These are phyloP conservation scores for Cyclotella cryptica DNA, from an alignment of 108 stramenopile species.

Conservation along the genomic window DNA sequence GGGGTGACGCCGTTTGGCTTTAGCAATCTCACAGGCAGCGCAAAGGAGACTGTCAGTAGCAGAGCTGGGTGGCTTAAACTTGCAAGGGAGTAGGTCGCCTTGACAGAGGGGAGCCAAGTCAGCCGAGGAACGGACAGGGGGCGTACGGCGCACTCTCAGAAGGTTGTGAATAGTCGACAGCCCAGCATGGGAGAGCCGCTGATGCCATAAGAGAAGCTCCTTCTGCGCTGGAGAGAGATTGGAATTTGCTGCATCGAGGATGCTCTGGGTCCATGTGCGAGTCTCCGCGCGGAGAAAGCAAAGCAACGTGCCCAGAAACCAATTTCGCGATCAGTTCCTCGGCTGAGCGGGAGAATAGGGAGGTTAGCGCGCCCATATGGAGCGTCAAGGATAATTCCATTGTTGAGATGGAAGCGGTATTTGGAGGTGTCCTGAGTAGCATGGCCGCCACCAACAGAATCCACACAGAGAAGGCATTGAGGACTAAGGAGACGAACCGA, in stretches of 20 bases:
- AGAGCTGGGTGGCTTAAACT: too few species aligned
- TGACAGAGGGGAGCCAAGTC: neutral
- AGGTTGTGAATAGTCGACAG: neutral
- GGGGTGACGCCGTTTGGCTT: neutral
- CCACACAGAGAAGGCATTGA: neutral
- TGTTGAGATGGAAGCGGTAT: neutral
- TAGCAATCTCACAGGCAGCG: neutral
- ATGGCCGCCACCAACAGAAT: neutral
- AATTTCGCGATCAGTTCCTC: too few species aligned
- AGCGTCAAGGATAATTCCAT: too few species aligned
- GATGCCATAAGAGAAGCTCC: neutral
- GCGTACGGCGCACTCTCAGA: neutral
- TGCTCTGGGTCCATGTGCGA: neutral
- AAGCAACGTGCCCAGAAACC: neutral
- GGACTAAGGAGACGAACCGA: conserved; percentile 12
- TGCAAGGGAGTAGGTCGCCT: too few species aligned
- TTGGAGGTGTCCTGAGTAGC: neutral
- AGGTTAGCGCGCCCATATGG: too few species aligned
- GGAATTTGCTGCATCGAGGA: neutral
- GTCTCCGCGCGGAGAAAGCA: neutral
- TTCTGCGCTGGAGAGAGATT: neutral
- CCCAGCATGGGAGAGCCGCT: neutral
- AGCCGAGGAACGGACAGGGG: neutral
- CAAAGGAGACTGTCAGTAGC: too few species aligned
- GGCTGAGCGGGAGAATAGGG: too few species aligned